phyloP scores from a whole-genome alignment of 345 rosid species.

The Eutrema japonicum region DNA sequence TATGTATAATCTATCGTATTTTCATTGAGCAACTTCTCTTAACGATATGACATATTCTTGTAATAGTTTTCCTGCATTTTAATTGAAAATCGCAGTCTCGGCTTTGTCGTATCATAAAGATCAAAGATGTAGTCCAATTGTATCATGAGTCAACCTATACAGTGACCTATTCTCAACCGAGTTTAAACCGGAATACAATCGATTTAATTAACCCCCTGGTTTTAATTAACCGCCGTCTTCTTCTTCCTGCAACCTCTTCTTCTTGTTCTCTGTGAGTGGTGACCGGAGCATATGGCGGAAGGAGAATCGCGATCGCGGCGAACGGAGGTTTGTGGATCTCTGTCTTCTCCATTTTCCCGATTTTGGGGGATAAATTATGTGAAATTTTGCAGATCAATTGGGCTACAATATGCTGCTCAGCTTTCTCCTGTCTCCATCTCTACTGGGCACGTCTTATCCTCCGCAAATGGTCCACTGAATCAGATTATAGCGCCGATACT shows the following conservation, averaged over 20 bases:
- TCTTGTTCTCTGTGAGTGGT: neutral
- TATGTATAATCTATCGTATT: too few relatives aligned
- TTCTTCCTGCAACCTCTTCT: neutral
- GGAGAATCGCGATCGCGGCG: slow-evolving; percentile 24
- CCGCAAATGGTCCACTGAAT: slow-evolving; percentile 69
- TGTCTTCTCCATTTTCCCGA: neutral
- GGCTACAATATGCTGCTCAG: slow-evolving; percentile 82
- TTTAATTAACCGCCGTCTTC: too few relatives aligned
- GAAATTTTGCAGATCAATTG: slow-evolving; percentile 63
- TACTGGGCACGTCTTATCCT: slow-evolving; percentile 76
- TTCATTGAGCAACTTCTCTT: too few relatives aligned
- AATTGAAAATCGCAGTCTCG: too few relatives aligned
- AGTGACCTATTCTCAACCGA: too few relatives aligned
- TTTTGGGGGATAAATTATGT: neutral
- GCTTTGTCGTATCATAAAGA: too few relatives aligned
- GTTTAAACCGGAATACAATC: too few relatives aligned
- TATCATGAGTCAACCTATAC: too few relatives aligned
- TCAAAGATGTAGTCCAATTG: too few relatives aligned
- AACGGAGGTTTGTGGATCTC: slow-evolving; percentile 23
- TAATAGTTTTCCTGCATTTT: too few relatives aligned
- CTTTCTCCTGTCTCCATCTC: slow-evolving; percentile 78
- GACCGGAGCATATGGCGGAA: slow-evolving; percentile 27
- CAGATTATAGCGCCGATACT: slow-evolving; percentile 73
- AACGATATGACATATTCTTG: too few relatives aligned
- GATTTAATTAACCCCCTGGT: too few relatives aligned